Conservation (phyloP, 1,139 yeast species). For the Arxiozyma bovina region DNA sequence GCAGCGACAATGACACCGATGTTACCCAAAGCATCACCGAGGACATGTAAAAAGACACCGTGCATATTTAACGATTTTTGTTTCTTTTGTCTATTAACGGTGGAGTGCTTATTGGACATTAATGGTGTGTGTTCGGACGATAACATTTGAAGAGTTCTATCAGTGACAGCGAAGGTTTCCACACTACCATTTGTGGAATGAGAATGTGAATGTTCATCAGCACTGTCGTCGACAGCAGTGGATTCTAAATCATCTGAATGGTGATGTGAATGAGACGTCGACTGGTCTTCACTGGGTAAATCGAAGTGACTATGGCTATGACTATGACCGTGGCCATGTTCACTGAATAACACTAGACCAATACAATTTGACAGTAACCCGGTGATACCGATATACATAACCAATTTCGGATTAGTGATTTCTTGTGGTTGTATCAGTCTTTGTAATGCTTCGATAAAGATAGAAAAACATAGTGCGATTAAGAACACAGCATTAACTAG, state of each 20-base stretch:
- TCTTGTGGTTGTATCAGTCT: slow-evolving; percentile 75
- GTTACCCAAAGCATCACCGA: slow-evolving; percentile 95
- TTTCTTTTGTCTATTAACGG: slow-evolving; percentile 12
- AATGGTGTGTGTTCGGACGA: slow-evolving; percentile 33
- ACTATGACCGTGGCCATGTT: slow-evolving; percentile 38
- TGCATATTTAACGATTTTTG: slow-evolving; percentile 78
- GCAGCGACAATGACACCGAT: slow-evolving; percentile 90
- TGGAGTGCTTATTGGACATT: slow-evolving; percentile 13
- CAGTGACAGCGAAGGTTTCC: slow-evolving; percentile 16
- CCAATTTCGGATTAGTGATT: slow-evolving; percentile 70
- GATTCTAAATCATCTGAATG: slow-evolving; percentile 49
- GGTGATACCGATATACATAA: slow-evolving; percentile 70
- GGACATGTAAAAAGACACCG: slow-evolving; percentile 88
- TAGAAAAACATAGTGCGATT: slow-evolving; percentile 85
- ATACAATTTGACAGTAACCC: slow-evolving; percentile 76
- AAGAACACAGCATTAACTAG: slow-evolving; percentile 89
- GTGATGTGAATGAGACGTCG: not conserved
- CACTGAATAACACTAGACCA: slow-evolving; percentile 84
- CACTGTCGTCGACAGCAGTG: slow-evolving; percentile 26
- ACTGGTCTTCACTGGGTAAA: slow-evolving; percentile 22
- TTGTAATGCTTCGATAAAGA: slow-evolving; percentile 86
- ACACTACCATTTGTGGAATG: not conserved
- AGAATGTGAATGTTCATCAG: not conserved
- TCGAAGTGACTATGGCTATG: slow-evolving; percentile 35
- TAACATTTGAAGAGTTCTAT: slow-evolving; percentile 11